Conservation (phyloP, 768 basidiomycete species). For the Hygrocybe punicea region DNA sequence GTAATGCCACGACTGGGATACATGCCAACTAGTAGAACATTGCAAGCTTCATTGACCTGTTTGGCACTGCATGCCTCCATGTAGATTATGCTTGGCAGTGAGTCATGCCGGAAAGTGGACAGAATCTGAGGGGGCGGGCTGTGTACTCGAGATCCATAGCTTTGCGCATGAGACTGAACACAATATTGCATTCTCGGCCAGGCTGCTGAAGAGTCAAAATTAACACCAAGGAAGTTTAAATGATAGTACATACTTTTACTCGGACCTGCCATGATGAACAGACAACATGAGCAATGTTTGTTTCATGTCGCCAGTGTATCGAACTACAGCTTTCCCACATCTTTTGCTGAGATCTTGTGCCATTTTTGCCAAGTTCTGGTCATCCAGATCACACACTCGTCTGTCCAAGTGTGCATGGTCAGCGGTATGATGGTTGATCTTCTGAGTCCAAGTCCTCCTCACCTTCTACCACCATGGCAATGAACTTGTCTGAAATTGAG, state of each 20-base stretch:
- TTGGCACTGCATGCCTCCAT: slow-evolving; percentile 89
- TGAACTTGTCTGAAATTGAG: slow-evolving; percentile 56
- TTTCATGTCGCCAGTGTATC: slow-evolving; percentile 89
- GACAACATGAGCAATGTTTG: slow-evolving; percentile 94
- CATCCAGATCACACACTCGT: slow-evolving; percentile 67
- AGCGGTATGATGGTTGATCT: slow-evolving; percentile 37
- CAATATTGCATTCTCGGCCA: slow-evolving; percentile 89
- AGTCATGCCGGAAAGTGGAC: slow-evolving; percentile 94
- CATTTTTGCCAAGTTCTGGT: slow-evolving; percentile 78
- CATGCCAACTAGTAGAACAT: slow-evolving; percentile 90
- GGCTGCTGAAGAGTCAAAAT: slow-evolving; percentile 44
- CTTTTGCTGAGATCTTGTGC: slow-evolving; percentile 78
- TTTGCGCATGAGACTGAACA: slow-evolving; percentile 93
- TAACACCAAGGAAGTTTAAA: too few species aligned
- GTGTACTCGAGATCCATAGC: slow-evolving; percentile 80
- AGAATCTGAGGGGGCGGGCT: slow-evolving; percentile 78
- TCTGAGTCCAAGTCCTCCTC: too few species aligned
- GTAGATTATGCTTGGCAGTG: slow-evolving; percentile 92
- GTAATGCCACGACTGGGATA: slow-evolving; percentile 78
- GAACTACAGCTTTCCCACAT: slow-evolving; percentile 63
- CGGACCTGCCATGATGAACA: slow-evolving; percentile 94
- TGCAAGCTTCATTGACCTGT: slow-evolving; percentile 79
- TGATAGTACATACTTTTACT: slow-evolving; percentile 68
- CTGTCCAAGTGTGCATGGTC: slow-evolving; percentile 65
- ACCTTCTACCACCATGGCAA: slow-evolving; percentile 62